These are phyloP conservation scores for Chondrus crispus DNA, from an alignment of 23 red algal genomes.

Conservation along the genomic window DNA sequence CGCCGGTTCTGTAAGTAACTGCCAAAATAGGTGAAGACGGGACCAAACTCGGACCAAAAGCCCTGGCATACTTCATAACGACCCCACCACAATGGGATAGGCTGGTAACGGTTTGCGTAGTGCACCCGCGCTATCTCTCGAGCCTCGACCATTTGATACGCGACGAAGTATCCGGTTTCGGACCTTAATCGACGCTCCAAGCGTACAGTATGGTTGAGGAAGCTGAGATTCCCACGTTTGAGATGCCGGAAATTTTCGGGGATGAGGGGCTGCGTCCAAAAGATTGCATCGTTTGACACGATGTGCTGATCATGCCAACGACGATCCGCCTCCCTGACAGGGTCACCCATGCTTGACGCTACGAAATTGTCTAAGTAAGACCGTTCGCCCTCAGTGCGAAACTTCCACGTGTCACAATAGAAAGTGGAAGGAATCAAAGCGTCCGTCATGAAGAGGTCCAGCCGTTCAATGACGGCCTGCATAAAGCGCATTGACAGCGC, in stretches of 20 bases:
- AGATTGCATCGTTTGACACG: neutral
- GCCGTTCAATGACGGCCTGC: neutral
- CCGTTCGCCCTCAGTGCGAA: neutral
- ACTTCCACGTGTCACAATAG: neutral
- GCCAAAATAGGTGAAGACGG: conserved; percentile 15
- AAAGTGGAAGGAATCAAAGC: neutral
- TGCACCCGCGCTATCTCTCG: neutral
- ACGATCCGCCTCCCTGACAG: neutral
- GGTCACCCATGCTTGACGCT: neutral
- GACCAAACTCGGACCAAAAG: neutral
- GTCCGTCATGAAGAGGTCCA: neutral
- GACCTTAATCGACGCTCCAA: neutral
- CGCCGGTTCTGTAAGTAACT: neutral
- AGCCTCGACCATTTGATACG: conserved; percentile 27
- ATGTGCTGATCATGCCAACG: neutral
- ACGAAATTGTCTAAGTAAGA: neutral
- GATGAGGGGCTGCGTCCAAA: neutral
- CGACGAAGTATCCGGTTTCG: neutral
- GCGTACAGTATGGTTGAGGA: neutral
- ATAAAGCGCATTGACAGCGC: neutral
- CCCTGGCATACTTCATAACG: neutral
- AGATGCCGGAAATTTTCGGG: neutral
- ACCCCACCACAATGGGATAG: neutral
- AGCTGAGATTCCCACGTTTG: neutral
- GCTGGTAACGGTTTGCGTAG: neutral